These are phyloP conservation scores for Candida maltosa DNA, from an alignment of 805 yeast genomes.

Conservation along the genomic window DNA sequence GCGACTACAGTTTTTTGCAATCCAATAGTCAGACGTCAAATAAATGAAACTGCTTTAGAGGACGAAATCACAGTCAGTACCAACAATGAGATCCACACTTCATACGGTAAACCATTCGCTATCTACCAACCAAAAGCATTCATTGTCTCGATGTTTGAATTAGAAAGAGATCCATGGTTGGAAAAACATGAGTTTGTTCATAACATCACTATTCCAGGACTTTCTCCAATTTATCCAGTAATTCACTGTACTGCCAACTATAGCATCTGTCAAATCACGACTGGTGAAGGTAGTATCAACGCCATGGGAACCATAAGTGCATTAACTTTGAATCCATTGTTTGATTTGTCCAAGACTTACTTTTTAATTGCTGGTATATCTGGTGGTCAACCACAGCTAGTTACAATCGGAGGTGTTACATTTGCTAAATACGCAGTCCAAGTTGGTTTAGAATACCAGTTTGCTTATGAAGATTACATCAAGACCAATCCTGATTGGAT, in stretches of 20 bases:
- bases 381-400: constrained; percentile 55
- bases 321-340: constrained; percentile 48
- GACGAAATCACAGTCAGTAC: constrained; percentile 8
- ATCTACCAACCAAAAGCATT: constrained; percentile 51
- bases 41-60: constrained; percentile 12
- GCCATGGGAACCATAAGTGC: constrained; percentile 62
- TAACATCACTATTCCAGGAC: constrained; percentile 63
- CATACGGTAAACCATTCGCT: constrained; percentile 29
- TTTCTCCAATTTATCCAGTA: constrained; percentile 56
- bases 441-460: constrained; percentile 57
- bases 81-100: constrained; percentile 15
- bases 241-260: constrained; percentile 54
- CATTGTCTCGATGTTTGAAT: constrained; percentile 52
- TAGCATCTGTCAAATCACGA: constrained; percentile 53
- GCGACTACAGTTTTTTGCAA: constrained; percentile 12
- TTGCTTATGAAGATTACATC: constrained; percentile 45
- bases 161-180: constrained; percentile 54
- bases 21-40: constrained; percentile 14
- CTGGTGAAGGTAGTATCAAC: constrained; percentile 70
- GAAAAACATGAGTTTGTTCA: constrained; percentile 44
- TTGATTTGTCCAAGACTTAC: constrained; percentile 58
- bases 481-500: constrained; percentile 47
- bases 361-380: constrained; percentile 66
- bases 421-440: constrained; percentile 61
- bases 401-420: constrained; percentile 59